Conservation (phyloP, 192 early-diverging fungal genomes). For the Coemansia sp. region DNA sequence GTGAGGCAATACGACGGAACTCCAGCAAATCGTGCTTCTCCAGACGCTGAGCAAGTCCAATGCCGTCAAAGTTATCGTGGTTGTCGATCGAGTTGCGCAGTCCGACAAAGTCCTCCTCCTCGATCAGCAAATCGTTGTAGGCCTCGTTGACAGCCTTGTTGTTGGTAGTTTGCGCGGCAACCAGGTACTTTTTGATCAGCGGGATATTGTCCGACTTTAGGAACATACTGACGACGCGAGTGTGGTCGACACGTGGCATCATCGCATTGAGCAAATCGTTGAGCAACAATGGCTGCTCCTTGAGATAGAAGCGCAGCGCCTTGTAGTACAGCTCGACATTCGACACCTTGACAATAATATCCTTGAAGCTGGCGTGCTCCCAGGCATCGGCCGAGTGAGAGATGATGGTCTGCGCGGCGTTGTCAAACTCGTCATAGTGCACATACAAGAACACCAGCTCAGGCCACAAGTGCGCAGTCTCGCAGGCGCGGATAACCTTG, state of each 20-base stretch:
- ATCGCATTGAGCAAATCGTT: slow-evolving; percentile 90
- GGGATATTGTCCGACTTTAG: slow-evolving; percentile 98
- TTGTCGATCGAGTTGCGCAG: slow-evolving; percentile 93
- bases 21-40: slow-evolving; percentile 97
- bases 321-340: slow-evolving; percentile 99
- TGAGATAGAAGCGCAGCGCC: slow-evolving; percentile 93
- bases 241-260: slow-evolving; percentile 93
- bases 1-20: slow-evolving; percentile 97
- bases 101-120: slow-evolving; percentile 96
- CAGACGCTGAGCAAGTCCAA: slow-evolving; percentile 86
- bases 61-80: slow-evolving; percentile 94
- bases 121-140: slow-evolving; percentile 95
- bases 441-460: slow-evolving; percentile 98
- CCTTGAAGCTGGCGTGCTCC: slow-evolving; percentile 97
- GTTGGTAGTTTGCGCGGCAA: slow-evolving; percentile 92
- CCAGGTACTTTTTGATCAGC: slow-evolving; percentile 93
- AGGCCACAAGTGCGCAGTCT: slow-evolving; percentile 92
- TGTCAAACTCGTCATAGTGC: slow-evolving; percentile 99
- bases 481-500: slow-evolving; percentile 96
- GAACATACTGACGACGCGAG: slow-evolving; percentile 96
- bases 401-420: slow-evolving; percentile 95
- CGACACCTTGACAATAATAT: slow-evolving; percentile 94
- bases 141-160: slow-evolving; percentile 95
- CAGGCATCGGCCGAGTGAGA: slow-evolving; percentile 92
- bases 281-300: slow-evolving; percentile 92